Conservation (phyloP, 805 yeast species). For the Cyberlindnera lachancei region DNA sequence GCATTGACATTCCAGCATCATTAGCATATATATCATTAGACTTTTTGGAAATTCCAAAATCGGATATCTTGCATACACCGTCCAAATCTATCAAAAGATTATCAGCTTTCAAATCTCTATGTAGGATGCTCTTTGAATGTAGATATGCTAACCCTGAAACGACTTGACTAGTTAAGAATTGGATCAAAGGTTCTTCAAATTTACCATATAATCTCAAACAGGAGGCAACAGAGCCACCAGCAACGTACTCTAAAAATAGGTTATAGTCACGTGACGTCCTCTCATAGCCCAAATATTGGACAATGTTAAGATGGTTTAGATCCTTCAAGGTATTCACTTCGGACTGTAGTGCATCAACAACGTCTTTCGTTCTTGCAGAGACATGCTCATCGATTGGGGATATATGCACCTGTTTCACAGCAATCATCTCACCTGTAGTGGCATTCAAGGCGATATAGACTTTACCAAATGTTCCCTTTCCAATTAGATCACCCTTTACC, state of each 20-base stretch:
- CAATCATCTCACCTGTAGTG: constrained; percentile 97
- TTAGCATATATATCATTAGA: constrained; percentile 82
- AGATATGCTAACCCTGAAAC: constrained; percentile 80
- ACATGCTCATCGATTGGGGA: constrained; percentile 23
- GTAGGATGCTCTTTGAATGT: constrained; percentile 81
- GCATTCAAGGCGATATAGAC: constrained; percentile 89
- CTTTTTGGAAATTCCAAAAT: constrained; percentile 90
- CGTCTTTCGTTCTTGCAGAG: constrained; percentile 44
- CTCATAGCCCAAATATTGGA: constrained; percentile 93
- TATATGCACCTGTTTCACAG: constrained; percentile 88
- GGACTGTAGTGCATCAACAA: constrained; percentile 73
- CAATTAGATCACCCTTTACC: constrained; percentile 96
- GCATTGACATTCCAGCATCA: constrained; percentile 95
- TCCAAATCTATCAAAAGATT: constrained; percentile 81
- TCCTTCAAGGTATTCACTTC: constrained; percentile 94
- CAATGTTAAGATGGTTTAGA: constrained; percentile 88
- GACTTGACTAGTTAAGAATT: constrained; percentile 71
- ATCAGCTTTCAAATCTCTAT: constrained; percentile 93
- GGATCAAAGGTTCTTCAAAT: constrained; percentile 72
- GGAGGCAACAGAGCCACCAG: constrained; percentile 94
- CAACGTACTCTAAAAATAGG: constrained; percentile 88
- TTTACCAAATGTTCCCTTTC: constrained; percentile 93
- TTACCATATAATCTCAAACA: constrained; percentile 76
- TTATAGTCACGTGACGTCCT: constrained; percentile 66
- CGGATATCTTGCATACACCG: constrained; percentile 92